Conservation (phyloP, 2,329 filamentous ascomycete genomes). For the Calycina herbarum region DNA sequence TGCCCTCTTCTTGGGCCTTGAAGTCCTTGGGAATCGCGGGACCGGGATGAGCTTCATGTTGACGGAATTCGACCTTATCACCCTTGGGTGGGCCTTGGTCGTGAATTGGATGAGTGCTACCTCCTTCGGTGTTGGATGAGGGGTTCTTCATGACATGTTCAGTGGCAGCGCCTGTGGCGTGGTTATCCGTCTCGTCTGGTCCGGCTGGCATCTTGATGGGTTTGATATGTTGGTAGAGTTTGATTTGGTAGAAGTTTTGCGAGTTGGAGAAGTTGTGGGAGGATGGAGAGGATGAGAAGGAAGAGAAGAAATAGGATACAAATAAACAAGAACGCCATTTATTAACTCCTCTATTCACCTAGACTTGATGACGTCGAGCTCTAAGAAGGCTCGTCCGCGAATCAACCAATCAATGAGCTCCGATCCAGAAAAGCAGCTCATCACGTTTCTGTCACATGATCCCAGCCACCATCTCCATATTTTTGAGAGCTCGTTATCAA, state of each 20-base stretch:
- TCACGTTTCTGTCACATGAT: too few relatives aligned
- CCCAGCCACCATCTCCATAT: too few relatives aligned
- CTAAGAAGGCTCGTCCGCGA: neutral
- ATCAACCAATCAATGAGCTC: neutral
- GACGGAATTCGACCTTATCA: conserved; percentile 49
- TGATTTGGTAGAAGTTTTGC: conserved; percentile 3
- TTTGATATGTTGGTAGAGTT: neutral
- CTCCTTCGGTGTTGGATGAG: conserved; percentile 39
- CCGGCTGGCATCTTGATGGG: conserved; percentile 40
- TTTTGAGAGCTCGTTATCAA: too few relatives aligned
- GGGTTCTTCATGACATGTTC: conserved; percentile 42
- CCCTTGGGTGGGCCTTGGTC: conserved; percentile 43
- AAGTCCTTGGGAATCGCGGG: conserved; percentile 56
- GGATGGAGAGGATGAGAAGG: neutral
- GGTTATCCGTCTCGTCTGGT: conserved; percentile 41
- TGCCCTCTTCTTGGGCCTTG: conserved; percentile 56
- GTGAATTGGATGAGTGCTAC: conserved; percentile 41
- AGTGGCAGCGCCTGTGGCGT: conserved; percentile 34
- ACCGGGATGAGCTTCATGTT: conserved; percentile 57
- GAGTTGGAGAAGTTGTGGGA: conserved; percentile 1
- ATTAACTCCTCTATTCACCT: neutral
- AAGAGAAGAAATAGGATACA: neutral
- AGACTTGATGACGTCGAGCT: conserved; percentile 2
- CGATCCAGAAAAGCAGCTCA: too few relatives aligned
- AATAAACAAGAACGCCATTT: conserved; percentile 2